Percentiles rank a stretch among this genome's conserved stretches.
Conservation (phyloP, 163 green algal species). For the Chloromonas sp. region DNA sequence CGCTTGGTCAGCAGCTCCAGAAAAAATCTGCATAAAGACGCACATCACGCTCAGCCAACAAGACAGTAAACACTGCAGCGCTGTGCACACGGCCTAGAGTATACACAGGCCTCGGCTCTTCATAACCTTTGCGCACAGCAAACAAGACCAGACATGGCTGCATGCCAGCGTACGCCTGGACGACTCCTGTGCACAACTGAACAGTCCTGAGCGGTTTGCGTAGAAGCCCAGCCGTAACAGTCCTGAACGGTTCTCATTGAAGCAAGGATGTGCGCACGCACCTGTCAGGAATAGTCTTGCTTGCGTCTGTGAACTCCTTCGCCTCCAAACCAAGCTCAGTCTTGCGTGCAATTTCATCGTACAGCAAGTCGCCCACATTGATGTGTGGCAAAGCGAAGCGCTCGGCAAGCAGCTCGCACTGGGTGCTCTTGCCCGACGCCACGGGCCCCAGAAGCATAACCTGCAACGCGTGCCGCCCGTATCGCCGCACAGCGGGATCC, state of each 20-base stretch:
- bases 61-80: too few species aligned
- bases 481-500: constrained; percentile 35
- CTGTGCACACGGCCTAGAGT: too few species aligned
- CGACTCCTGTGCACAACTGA: too few species aligned
- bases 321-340: constrained; percentile 50
- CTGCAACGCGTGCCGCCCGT: constrained; percentile 46
- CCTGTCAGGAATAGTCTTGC: constrained; percentile 62
- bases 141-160: too few species aligned
- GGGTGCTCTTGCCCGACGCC: constrained; percentile 57
- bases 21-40: not conserved
- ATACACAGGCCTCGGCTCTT: too few species aligned
- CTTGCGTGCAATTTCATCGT: constrained; percentile 43
- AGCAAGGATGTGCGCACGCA: constrained; percentile 1
- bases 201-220: too few species aligned
- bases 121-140: too few species aligned
- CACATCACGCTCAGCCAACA: too few species aligned
- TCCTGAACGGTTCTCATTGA: too few species aligned
- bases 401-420: constrained; percentile 35
- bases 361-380: constrained; percentile 62
- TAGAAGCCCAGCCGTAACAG: too few species aligned
- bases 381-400: constrained; percentile 52
- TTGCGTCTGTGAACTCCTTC: constrained; percentile 59
- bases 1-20: constrained; percentile 28
- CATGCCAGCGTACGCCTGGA: too few species aligned
- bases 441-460: constrained; percentile 54